These are phyloP conservation scores for Cadophora malorum DNA, from an alignment of 2,329 filamentous ascomycete genomes.

Conservation along the genomic window DNA sequence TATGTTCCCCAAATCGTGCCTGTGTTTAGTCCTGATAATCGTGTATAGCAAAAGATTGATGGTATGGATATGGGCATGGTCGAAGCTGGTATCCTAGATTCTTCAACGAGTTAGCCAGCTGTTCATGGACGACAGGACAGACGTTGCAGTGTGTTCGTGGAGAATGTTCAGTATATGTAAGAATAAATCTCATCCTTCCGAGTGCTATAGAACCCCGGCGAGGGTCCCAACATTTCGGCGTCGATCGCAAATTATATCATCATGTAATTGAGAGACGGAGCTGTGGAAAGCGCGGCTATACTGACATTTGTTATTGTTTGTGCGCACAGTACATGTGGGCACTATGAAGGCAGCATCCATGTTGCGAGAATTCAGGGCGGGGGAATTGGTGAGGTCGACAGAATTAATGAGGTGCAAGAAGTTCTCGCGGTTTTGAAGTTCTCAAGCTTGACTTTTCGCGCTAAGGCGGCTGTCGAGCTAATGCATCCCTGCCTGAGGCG, in stretches of 20 bases:
- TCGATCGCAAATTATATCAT: constrained; percentile 99
- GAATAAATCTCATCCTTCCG: constrained; percentile 87
- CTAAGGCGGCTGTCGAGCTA: constrained; percentile 20
- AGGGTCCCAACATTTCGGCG: constrained; percentile 78
- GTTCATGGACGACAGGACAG: not conserved
- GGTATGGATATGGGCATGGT: not conserved
- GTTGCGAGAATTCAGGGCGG: not conserved
- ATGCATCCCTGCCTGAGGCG: constrained; percentile 30
- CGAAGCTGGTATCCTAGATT: constrained; percentile 1
- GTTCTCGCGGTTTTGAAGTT: constrained; percentile 28
- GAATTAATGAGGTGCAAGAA: constrained; percentile 8
- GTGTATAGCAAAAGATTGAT: not conserved
- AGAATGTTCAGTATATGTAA: constrained; percentile 95
- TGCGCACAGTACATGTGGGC: not conserved
- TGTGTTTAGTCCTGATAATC: not conserved
- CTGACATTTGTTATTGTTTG: constrained; percentile 19
- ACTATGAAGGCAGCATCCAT: not conserved
- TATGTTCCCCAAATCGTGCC: not conserved
- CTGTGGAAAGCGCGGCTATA: constrained; percentile 2
- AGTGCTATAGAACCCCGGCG: constrained; percentile 87
- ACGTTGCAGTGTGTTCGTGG: constrained; percentile 20
- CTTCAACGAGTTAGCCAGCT: constrained; percentile 19
- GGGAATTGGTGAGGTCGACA: not conserved
- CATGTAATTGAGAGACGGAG: constrained; percentile 55
- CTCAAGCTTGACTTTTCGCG: constrained; percentile 11